Percentiles rank a stretch among this genome's conserved stretches.
Conservation (phyloP, 257 asterid species). For the Penstemon davidsonii region DNA sequence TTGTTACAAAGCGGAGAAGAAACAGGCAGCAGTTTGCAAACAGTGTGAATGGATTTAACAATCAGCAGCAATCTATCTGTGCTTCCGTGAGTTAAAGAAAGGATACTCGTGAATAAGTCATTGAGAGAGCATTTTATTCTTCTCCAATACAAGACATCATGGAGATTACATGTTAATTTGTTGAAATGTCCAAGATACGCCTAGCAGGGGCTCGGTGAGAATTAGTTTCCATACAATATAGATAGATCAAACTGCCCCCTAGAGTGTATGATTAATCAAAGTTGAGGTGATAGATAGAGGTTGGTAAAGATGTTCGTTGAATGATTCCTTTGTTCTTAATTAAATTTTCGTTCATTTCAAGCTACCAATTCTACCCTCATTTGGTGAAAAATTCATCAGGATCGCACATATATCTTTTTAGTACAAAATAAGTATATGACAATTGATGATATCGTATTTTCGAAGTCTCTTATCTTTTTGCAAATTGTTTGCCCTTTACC, state of each 20-base stretch:
- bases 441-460: too few relatives aligned
- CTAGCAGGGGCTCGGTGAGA: conserved; percentile 3
- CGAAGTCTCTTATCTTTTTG: too few relatives aligned
- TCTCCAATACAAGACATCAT: conserved; percentile 2
- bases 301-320: conserved; percentile 31
- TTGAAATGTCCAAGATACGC: conserved; percentile 17
- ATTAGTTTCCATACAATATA: too few relatives aligned
- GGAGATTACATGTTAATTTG: conserved; percentile 20
- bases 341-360: conserved; percentile 16
- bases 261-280: too few relatives aligned
- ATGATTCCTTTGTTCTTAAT: conserved; percentile 32
- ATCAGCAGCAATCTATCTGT: conserved; percentile 70
- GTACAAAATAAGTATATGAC: too few relatives aligned
- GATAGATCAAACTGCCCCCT: too few relatives aligned
- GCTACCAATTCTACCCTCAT: too few relatives aligned
- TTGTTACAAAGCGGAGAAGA: conserved; percentile 82
- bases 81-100: conserved; percentile 77
- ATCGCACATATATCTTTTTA: too few relatives aligned
- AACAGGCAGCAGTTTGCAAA: conserved; percentile 75
- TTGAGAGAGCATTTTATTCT: conserved; percentile 11
- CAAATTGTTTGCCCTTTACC: too few relatives aligned
- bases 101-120: conserved; percentile 7
- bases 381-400: too few relatives aligned
- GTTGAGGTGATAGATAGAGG: too few relatives aligned
- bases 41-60: conserved; percentile 66